Conservation (phyloP, 495 filamentous ascomycete genomes). For the Amniculicola lignicola region DNA sequence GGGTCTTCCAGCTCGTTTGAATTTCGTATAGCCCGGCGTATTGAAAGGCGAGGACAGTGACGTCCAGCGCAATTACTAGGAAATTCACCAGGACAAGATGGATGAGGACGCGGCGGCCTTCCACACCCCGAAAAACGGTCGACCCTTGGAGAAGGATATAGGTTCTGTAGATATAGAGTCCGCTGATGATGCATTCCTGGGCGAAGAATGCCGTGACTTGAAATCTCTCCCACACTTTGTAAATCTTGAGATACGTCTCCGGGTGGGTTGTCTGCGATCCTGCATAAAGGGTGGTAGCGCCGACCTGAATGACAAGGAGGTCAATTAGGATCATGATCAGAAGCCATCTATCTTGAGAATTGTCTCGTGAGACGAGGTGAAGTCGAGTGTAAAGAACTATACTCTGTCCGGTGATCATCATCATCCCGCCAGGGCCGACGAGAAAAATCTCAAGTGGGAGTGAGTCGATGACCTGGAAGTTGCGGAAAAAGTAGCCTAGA, state of each 20-base stretch:
- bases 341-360: slow-evolving; percentile 3
- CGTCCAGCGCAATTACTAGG: slow-evolving; percentile 27
- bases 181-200: slow-evolving; percentile 15
- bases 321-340: slow-evolving; percentile 9
- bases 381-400: slow-evolving; percentile 32
- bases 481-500: slow-evolving; percentile 14
- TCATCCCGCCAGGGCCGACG: not conserved
- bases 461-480: slow-evolving; percentile 3
- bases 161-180: slow-evolving; percentile 11
- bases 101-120: not conserved
- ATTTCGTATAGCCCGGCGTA: slow-evolving; percentile 14
- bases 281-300: not conserved
- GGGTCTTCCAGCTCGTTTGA: slow-evolving; percentile 17
- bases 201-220: slow-evolving; percentile 17
- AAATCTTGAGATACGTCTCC: not conserved
- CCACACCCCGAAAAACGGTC: not conserved
- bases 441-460: not conserved
- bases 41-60: slow-evolving; percentile 20
- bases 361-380: slow-evolving; percentile 9
- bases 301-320: slow-evolving; percentile 1
- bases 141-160: not conserved
- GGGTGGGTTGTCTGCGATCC: slow-evolving; percentile 2
- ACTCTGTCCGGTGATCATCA: slow-evolving; percentile 27
- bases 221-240: not conserved
- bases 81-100: slow-evolving; percentile 29